Percentiles rank a stretch among this genome's conserved stretches.
Evolutionary conservation across 148 eudicot genomes (phyloP).

Genomic region (Drosera capensis): DNA sequence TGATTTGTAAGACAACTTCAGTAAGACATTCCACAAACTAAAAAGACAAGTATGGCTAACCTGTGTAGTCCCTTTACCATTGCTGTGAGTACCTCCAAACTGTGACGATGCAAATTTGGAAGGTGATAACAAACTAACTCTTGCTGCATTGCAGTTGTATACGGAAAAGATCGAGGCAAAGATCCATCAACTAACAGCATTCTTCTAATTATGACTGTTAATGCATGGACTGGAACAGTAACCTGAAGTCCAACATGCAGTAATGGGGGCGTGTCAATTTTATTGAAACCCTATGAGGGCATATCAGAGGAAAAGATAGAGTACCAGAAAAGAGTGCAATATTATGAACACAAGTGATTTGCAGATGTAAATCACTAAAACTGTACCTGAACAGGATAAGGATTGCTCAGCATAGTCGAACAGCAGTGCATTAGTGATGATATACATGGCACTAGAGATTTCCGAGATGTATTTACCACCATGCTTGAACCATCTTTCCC

Average conservation of each 20-base stretch:
- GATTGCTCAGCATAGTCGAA: conserved; percentile 68
- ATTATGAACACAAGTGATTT: conserved; percentile 21
- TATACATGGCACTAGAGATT: conserved; percentile 32
- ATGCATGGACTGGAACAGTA: conserved; percentile 42
- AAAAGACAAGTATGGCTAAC: no score
- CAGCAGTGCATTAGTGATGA: conserved; percentile 53
- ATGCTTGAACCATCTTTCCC: conserved; percentile 18
- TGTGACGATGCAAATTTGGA: conserved; percentile 45
- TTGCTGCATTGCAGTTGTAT: conserved; percentile 65
- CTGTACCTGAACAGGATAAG: no score
- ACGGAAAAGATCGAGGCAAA: conserved; percentile 31
- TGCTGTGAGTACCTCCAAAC: conserved; percentile 55
- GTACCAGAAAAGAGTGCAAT: neutral
- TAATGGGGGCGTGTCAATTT: neutral
- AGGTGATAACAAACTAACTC: conserved; percentile 69
- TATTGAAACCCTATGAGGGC: neutral
- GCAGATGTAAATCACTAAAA: no score
- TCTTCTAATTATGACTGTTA: conserved; percentile 47
- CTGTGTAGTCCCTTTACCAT: conserved; percentile 44
- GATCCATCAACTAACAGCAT: conserved; percentile 83
- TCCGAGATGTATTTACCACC: conserved; percentile 32
- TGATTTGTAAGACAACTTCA: no score
- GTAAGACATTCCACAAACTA: no score
- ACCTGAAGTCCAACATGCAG: conserved; percentile 27
- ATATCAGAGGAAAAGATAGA: neutral